These are phyloP conservation scores for Tuber borchii DNA, from an alignment of 495 filamentous ascomycete genomes.

Conservation along the genomic window DNA sequence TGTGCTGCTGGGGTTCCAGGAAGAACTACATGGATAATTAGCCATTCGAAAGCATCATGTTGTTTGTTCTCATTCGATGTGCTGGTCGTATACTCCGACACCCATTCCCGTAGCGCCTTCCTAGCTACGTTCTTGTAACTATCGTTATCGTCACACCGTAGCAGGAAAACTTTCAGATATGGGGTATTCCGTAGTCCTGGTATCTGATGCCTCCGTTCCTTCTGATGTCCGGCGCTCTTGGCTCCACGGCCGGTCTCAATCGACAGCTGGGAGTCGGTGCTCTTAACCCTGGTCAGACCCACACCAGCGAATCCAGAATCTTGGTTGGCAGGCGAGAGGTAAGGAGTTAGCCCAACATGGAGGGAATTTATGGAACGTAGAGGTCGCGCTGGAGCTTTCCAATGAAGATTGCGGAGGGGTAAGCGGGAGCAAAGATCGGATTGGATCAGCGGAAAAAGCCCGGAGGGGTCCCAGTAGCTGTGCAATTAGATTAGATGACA, in stretches of 20 bases:
- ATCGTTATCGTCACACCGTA: slow-evolving; percentile 91
- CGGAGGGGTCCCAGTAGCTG: slow-evolving; percentile 78
- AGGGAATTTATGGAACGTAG: slow-evolving; percentile 86
- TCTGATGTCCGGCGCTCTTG: slow-evolving; percentile 23
- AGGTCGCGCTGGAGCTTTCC: slow-evolving; percentile 88
- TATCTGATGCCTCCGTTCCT: slow-evolving; percentile 84
- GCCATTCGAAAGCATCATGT: slow-evolving; percentile 96
- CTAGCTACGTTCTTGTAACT: slow-evolving; percentile 75
- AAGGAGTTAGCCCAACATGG: slow-evolving; percentile 75
- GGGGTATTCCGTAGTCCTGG: slow-evolving; percentile 88
- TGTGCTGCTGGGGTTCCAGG: slow-evolving; percentile 69
- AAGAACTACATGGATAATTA: slow-evolving; percentile 84
- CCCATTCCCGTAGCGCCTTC: slow-evolving; percentile 80
- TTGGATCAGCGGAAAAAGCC: slow-evolving; percentile 73
- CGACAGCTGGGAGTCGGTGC: slow-evolving; percentile 42
- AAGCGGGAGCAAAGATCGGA: slow-evolving; percentile 68
- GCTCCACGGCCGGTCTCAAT: slow-evolving; percentile 32
- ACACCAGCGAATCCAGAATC: slow-evolving; percentile 28
- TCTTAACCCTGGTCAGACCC: slow-evolving; percentile 46
- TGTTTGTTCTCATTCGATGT: slow-evolving; percentile 53
- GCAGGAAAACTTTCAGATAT: slow-evolving; percentile 82
- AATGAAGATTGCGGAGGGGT: slow-evolving; percentile 87
- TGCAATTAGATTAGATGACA: slow-evolving; percentile 26
- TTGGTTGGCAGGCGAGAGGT: slow-evolving; percentile 46
- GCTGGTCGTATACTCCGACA: slow-evolving; percentile 62